Conservation (phyloP, 768 basidiomycete species). For the Kwoniella europaea region DNA sequence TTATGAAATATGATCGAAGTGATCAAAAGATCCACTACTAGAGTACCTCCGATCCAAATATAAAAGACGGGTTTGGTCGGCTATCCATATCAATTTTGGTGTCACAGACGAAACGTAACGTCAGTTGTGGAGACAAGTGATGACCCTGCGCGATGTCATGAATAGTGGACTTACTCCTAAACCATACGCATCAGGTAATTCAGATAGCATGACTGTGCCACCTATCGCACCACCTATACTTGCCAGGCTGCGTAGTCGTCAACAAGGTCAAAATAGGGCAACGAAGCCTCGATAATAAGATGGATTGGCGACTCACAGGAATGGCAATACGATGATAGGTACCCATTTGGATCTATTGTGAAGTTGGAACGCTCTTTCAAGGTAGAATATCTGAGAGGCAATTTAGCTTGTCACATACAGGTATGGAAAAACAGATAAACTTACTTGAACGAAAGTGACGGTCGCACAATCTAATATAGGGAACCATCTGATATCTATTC, state of each 20-base stretch:
- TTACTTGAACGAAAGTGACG: slow-evolving; percentile 16
- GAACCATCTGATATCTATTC: slow-evolving; percentile 17
- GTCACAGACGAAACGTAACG: no score
- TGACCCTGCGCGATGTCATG: no score
- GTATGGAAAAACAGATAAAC: not conserved
- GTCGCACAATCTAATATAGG: slow-evolving; percentile 16
- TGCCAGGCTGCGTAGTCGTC: slow-evolving; percentile 1
- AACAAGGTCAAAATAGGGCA: no score
- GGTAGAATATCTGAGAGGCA: slow-evolving; percentile 13
- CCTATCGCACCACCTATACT: slow-evolving; percentile 9
- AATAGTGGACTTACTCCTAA: no score
- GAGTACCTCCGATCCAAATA: slow-evolving; percentile 12
- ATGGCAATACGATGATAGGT: slow-evolving; percentile 5
- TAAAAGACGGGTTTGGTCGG: slow-evolving; percentile 16
- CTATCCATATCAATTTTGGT: no score
- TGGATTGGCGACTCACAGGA: no score
- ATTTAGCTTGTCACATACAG: no score
- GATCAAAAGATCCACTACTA: slow-evolving; percentile 10
- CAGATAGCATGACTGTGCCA: not conserved
- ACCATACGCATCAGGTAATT: slow-evolving; percentile 4
- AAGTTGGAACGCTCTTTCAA: slow-evolving; percentile 21
- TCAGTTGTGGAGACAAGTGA: no score
- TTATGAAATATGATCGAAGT: slow-evolving; percentile 16
- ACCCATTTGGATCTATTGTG: slow-evolving; percentile 17
- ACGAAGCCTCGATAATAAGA: no score